These are phyloP conservation scores for Daldinia sp. DNA, from an alignment of 2,329 filamentous ascomycete genomes.

Conservation along the genomic window DNA sequence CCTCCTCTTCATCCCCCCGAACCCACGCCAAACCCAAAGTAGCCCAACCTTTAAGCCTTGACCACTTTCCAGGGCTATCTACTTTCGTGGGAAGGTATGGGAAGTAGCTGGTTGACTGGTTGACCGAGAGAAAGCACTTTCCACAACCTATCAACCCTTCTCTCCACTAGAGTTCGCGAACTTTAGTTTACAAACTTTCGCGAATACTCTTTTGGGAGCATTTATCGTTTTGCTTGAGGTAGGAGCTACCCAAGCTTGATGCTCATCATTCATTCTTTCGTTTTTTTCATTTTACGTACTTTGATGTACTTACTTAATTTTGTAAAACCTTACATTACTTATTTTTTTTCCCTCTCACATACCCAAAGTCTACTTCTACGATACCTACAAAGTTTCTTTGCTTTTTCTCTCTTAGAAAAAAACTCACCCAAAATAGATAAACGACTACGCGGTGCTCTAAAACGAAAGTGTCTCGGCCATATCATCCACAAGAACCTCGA, in stretches of 20 bases:
- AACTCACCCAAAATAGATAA: conserved; percentile 23
- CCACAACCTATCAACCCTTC: conserved; percentile 13
- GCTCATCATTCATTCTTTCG: conserved; percentile 17
- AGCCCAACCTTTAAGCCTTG: conserved; percentile 23
- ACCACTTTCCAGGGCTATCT: conserved; percentile 14
- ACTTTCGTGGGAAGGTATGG: conserved; percentile 5
- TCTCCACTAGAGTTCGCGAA: conserved; percentile 28
- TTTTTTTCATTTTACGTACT: conserved; percentile 1
- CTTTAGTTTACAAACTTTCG: conserved; percentile 28
- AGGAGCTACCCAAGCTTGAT: conserved; percentile 17
- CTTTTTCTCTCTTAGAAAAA: conserved; percentile 12
- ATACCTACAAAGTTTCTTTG: conserved; percentile 19
- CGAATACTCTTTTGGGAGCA: conserved; percentile 27
- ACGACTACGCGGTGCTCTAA: conserved; percentile 23
- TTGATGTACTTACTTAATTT: conserved; percentile 11
- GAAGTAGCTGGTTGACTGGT: too few species aligned
- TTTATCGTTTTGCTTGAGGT: conserved; percentile 29
- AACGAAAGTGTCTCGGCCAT: conserved; percentile 28
- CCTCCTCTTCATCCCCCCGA: not conserved
- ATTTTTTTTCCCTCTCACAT: not conserved
- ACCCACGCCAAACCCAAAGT: conserved; percentile 24
- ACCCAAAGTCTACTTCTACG: not conserved
- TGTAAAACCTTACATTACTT: conserved; percentile 8
- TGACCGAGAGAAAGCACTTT: conserved; percentile 2
- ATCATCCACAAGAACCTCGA: conserved; percentile 15